phyloP scores from a whole-genome alignment of 164 flowering plant genomes.

The Annona cherimola region DNA sequence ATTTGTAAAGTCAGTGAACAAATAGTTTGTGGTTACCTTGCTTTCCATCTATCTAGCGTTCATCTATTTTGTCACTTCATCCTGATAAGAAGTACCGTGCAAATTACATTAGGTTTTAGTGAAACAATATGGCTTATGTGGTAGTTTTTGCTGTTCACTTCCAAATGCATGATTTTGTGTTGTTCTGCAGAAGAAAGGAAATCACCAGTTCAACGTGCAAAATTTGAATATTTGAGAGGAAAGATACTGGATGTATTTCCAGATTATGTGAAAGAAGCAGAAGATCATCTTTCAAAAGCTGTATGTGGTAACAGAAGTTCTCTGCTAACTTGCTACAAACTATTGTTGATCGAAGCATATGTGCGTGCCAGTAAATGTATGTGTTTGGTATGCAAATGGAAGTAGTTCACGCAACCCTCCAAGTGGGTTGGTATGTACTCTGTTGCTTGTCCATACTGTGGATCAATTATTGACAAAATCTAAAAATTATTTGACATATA shows the following conservation, averaged over 20 bases:
- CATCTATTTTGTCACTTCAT: not conserved
- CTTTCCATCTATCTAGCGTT: not conserved
- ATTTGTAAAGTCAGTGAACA: too few relatives aligned
- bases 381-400: not conserved
- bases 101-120: not conserved
- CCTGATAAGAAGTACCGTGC: not conserved
- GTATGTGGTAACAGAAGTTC: constrained; percentile 36
- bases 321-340: not conserved
- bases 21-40: not conserved
- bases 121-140: not conserved
- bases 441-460: too few relatives aligned
- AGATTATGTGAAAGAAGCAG: constrained; percentile 80
- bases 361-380: not conserved
- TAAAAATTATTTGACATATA: not conserved
- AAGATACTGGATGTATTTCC: constrained; percentile 76
- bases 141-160: not conserved
- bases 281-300: constrained; percentile 94
- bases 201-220: constrained; percentile 54
- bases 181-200: constrained; percentile 56
- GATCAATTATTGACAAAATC: too few relatives aligned
- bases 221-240: constrained; percentile 72
- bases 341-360: not conserved
- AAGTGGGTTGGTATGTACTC: not conserved
- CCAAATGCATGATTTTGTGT: not conserved
- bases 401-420: not conserved